These are phyloP conservation scores for Amylostereum chailletii DNA, from an alignment of 1,284 basidiomycete species.

Conservation along the genomic window DNA sequence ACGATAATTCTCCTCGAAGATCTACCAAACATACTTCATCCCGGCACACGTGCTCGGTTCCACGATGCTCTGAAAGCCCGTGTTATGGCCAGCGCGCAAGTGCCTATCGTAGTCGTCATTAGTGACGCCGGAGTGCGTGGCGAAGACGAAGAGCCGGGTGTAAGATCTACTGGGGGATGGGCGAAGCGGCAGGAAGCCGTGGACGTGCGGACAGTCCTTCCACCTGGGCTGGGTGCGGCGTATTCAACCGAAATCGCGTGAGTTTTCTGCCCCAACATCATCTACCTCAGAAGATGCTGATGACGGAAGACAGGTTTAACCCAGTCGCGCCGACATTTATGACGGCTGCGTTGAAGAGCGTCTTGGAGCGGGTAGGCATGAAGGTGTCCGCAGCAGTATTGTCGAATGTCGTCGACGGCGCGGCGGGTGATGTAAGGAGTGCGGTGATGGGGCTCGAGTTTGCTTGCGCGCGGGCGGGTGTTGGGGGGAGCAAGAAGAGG, in stretches of 20 bases:
- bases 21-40: slow-evolving; percentile 82
- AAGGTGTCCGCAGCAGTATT: slow-evolving; percentile 49
- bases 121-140: slow-evolving; percentile 77
- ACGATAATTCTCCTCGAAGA: slow-evolving; percentile 84
- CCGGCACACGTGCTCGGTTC: slow-evolving; percentile 66
- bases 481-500: slow-evolving; percentile 22
- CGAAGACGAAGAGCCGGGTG: slow-evolving; percentile 46
- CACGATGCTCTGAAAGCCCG: slow-evolving; percentile 56
- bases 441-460: slow-evolving; percentile 93
- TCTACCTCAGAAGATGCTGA: not conserved
- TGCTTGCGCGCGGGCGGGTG: slow-evolving; percentile 35
- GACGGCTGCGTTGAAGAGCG: slow-evolving; percentile 64
- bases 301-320: slow-evolving; percentile 60
- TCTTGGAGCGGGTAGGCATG: slow-evolving; percentile 31
- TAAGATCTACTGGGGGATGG: slow-evolving; percentile 20
- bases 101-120: slow-evolving; percentile 76
- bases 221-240: slow-evolving; percentile 47
- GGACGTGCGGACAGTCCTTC: slow-evolving; percentile 63
- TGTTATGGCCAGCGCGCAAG: slow-evolving; percentile 20
- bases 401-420: slow-evolving; percentile 68
- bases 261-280: slow-evolving; percentile 15
- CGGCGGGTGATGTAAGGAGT: slow-evolving; percentile 86
- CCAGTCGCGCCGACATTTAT: slow-evolving; percentile 85
- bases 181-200: slow-evolving; percentile 42
- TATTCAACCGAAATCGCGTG: slow-evolving; percentile 72